Percentiles rank a stretch among this genome's conserved stretches.
Evolutionary conservation across 495 filamentous ascomycete species (phyloP).

Genomic region (Daldinia caldariorum): DNA sequence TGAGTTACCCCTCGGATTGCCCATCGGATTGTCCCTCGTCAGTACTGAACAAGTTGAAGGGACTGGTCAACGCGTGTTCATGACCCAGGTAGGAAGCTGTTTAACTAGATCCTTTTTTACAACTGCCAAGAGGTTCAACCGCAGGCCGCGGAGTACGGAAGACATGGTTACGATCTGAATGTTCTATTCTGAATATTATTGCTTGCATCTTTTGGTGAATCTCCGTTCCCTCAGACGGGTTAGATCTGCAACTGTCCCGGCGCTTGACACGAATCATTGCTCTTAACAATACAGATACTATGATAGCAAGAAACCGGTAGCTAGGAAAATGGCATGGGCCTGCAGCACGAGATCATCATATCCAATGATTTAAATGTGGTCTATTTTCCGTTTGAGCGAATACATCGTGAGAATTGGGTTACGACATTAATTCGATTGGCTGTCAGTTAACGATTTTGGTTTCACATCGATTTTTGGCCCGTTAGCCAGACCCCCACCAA

Average conservation of each 20-base stretch:
- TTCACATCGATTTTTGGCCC: slow-evolving; percentile 27
- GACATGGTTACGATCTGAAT: slow-evolving; percentile 23
- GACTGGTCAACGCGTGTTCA: slow-evolving; percentile 26
- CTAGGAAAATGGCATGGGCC: slow-evolving; percentile 42
- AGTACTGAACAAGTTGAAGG: slow-evolving; percentile 12
- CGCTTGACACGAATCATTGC: slow-evolving; percentile 39
- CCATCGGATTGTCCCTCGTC: slow-evolving; percentile 10
- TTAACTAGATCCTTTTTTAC: slow-evolving; percentile 13
- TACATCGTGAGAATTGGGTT: slow-evolving; percentile 40
- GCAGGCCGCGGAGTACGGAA: slow-evolving; percentile 5
- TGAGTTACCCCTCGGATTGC: slow-evolving; percentile 6
- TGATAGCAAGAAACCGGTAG: slow-evolving; percentile 35
- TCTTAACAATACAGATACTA: slow-evolving; percentile 42
- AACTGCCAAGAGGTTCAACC: slow-evolving; percentile 14
- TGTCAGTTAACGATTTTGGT: slow-evolving; percentile 28
- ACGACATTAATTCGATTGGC: slow-evolving; percentile 27
- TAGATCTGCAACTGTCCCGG: slow-evolving; percentile 25
- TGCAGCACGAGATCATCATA: slow-evolving; percentile 39
- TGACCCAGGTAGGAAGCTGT: slow-evolving; percentile 19
- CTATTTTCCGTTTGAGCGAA: slow-evolving; percentile 30
- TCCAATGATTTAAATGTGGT: slow-evolving; percentile 32
- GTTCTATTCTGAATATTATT: slow-evolving; percentile 15
- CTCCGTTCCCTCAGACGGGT: slow-evolving; percentile 17
- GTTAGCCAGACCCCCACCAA: slow-evolving; percentile 24
- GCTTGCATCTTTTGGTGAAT: slow-evolving; percentile 34